Conservation (phyloP, 2,329 filamentous ascomycete species). For the Paraconiothyrium brasiliense region DNA sequence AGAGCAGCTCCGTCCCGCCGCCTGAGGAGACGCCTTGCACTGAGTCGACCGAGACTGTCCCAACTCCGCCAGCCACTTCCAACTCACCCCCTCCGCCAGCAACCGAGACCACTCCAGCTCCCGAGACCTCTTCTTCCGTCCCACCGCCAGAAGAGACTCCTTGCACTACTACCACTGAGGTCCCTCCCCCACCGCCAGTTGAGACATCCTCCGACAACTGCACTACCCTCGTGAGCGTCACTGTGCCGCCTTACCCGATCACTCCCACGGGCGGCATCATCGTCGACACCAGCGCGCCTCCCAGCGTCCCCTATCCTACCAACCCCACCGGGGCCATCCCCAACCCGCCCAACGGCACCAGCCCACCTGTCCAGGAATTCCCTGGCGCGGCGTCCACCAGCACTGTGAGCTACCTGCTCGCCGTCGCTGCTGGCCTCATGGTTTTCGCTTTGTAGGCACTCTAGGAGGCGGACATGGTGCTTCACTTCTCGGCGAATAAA, state of each 20-base stretch:
- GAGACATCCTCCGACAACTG: conserved; percentile 18
- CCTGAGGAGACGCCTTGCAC: conserved; percentile 25
- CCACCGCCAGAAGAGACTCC: conserved; percentile 7
- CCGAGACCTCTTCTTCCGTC: conserved; percentile 31
- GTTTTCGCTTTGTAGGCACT: conserved; percentile 37
- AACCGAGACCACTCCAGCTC: conserved; percentile 6
- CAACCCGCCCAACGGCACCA: conserved; percentile 31
- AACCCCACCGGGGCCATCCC: conserved; percentile 33
- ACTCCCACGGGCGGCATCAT: conserved; percentile 28
- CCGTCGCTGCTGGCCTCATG: conserved; percentile 33
- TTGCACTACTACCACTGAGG: conserved; percentile 19
- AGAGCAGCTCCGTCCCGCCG: neutral
- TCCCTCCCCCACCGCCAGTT: conserved; percentile 20
- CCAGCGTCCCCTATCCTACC: conserved; percentile 31
- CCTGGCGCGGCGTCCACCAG: conserved; percentile 38
- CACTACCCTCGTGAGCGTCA: conserved; percentile 22
- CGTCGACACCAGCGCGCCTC: conserved; percentile 40
- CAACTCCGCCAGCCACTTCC: conserved; percentile 1
- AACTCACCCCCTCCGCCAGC: conserved; percentile 14
- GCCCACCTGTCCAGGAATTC: conserved; percentile 34
- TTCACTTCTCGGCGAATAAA: conserved; percentile 7
- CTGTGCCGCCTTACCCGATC: conserved; percentile 33
- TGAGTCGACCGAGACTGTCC: conserved; percentile 19
- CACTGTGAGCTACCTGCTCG: conserved; percentile 32
- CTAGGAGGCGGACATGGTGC: neutral